Evolutionary conservation across 306 rosid genomes (phyloP).

Genomic region (Pterocarpus santalinus): DNA sequence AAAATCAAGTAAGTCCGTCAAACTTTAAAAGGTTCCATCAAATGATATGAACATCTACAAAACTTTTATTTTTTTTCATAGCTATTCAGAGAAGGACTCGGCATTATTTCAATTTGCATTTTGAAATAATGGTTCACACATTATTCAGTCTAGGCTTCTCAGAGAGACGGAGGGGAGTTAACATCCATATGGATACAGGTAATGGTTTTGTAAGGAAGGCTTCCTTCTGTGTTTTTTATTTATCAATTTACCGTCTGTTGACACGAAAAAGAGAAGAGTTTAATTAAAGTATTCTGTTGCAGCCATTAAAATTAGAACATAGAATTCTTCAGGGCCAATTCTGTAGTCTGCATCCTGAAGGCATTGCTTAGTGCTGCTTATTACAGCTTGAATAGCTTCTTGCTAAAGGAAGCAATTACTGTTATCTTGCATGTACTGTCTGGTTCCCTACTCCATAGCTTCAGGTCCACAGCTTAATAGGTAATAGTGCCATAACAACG

Average conservation of each 20-base stretch:
- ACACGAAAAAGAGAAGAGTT: neutral
- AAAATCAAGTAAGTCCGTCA: neutral
- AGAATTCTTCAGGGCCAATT: neutral
- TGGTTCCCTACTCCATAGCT: slow-evolving; percentile 28
- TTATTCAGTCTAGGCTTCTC: neutral
- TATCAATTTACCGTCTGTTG: neutral
- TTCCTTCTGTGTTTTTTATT: neutral
- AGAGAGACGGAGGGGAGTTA: neutral
- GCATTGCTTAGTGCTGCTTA: slow-evolving; percentile 23
- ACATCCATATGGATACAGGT: neutral
- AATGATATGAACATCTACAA: neutral
- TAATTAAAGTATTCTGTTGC: neutral
- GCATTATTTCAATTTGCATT: neutral
- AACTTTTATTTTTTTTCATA: neutral
- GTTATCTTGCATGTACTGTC: slow-evolving; percentile 2
- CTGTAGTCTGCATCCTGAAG: slow-evolving; percentile 29
- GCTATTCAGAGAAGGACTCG: neutral
- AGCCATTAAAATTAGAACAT: neutral
- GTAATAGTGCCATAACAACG: slow-evolving; percentile 34
- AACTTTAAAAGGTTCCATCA: neutral
- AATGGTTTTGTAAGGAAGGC: neutral
- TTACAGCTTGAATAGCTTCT: neutral
- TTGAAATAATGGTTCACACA: neutral
- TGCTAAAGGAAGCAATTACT: slow-evolving; percentile 4
- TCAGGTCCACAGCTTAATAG: slow-evolving; percentile 40